These are phyloP conservation scores for Eucalyptus erythrocorys DNA, from an alignment of 345 rosid species.

Conservation along the genomic window DNA sequence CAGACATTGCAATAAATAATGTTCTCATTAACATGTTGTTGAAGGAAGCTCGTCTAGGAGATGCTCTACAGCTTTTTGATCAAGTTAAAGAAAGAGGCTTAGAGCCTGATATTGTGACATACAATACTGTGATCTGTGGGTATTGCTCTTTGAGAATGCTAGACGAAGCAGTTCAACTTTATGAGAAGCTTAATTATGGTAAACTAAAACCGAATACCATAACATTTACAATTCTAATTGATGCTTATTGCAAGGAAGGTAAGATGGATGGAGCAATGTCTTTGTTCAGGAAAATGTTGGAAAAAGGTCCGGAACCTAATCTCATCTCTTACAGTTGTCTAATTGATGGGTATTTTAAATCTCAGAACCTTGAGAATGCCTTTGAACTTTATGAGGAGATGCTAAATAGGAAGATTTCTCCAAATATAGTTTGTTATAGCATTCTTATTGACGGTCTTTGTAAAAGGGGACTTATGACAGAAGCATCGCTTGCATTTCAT, in stretches of 20 bases:
- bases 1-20: constrained; percentile 31
- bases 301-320: constrained; percentile 23
- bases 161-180: constrained; percentile 23
- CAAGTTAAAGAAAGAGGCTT: constrained; percentile 14
- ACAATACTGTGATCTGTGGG: constrained; percentile 41
- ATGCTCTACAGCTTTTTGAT: constrained; percentile 9
- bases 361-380: constrained; percentile 15
- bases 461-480: constrained; percentile 24
- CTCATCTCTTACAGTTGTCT: constrained; percentile 35
- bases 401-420: constrained; percentile 26
- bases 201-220: constrained; percentile 17
- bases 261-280: constrained; percentile 22
- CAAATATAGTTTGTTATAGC: constrained; percentile 36
- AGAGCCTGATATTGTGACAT: constrained; percentile 35
- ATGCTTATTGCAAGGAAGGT: constrained; percentile 33
- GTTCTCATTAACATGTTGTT: constrained; percentile 21
- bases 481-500: constrained; percentile 22
- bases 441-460: constrained; percentile 41
- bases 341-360: constrained; percentile 32
- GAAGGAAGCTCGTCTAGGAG: constrained; percentile 2
- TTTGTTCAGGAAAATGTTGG: constrained; percentile 27
- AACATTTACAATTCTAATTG: constrained; percentile 37
- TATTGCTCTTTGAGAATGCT: constrained; percentile 20
- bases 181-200: constrained; percentile 13
- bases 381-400: constrained; percentile 32